Evolutionary conservation across 2,329 filamentous ascomycete genomes (phyloP), one percentile per base, ranked within the genome.

Genomic region (Cytospora piceae): DNA sequence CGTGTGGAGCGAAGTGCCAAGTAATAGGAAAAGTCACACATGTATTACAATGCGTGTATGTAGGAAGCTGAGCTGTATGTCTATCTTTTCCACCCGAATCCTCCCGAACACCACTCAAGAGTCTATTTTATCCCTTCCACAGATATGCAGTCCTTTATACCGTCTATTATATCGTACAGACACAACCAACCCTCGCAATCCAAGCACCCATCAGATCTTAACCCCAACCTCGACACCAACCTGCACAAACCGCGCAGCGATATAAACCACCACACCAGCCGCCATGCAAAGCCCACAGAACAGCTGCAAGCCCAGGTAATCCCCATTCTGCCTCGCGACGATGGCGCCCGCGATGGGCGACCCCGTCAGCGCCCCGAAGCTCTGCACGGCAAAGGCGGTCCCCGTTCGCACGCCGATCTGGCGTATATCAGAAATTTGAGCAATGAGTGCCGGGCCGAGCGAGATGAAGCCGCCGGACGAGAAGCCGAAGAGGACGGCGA

Each of bases 401-500:
- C 88, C 88, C 0, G 79, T 85, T 12, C 87, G 78, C 0, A 86
- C 78, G 1, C 87, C 88, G 17, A 90, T 84, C 71, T 87, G 80
- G 3, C 82, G 78, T 62, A 88, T 81, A 57, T 87, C 84, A 0
- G 82, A 84, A 66, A 90, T 85, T 70, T 89, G 85, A 0, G 85
- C 85, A 8, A 90, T 76, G 9, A 87, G 76, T 0, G 85, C 79
- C 0, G 87, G 84, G 0, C 80, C 77, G 20, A 91, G 76, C 2
- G 83, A 83, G 58, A 90, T 83, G 70, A 86, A 89, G 3, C 84
- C 84, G 15, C 89, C 89, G 0, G 85, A 87, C 15, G 81, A 80
- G 74, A 91, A 90, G 7, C 89, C 89, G 69, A 88, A 91, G 1
- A 90, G 72, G 3, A 82, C 80, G 17, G 83, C 81, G 75, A 89